These are phyloP conservation scores for Chlorella sp. DNA, from an alignment of 139 green algal species.

Conservation along the genomic window DNA sequence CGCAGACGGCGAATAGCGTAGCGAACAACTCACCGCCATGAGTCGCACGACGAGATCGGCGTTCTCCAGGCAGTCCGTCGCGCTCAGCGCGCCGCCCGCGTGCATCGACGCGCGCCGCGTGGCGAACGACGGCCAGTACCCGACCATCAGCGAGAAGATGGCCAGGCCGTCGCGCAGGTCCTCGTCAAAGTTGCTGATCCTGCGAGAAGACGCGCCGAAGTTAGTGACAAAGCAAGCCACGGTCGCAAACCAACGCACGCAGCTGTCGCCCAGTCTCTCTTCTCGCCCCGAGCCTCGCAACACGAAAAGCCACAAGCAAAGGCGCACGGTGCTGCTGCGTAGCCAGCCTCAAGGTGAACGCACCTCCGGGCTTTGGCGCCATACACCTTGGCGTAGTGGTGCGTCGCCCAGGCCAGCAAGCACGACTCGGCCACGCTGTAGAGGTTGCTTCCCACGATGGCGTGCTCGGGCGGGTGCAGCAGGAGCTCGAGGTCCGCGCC, in stretches of 20 bases:
- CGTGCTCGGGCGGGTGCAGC: conserved; percentile 25
- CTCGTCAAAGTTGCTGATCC: conserved; percentile 45
- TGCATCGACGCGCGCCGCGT: conserved; percentile 8
- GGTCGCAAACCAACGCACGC: no score
- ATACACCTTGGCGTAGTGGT: conserved; percentile 36
- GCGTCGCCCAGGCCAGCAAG: conserved; percentile 59
- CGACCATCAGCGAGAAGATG: conserved; percentile 52
- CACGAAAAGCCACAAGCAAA: no score
- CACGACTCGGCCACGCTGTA: conserved; percentile 57
- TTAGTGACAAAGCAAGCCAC: no score
- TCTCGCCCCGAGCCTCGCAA: no score
- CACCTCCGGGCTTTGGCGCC: conserved; percentile 31
- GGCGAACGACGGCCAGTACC: conserved; percentile 48
- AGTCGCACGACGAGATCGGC: conserved; percentile 36
- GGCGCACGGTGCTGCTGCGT: no score
- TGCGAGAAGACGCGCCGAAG: background rate
- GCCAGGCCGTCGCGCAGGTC: conserved; percentile 52
- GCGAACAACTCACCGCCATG: conserved; percentile 6
- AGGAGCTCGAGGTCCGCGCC: background rate
- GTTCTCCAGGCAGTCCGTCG: conserved; percentile 35
- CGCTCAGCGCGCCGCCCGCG: background rate
- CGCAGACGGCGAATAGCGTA: background rate
- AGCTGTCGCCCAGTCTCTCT: no score
- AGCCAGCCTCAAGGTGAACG: no score
- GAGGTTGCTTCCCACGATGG: conserved; percentile 47